phyloP scores from a whole-genome alignment of 73 alveolate species.

The Halteria grandinella region DNA sequence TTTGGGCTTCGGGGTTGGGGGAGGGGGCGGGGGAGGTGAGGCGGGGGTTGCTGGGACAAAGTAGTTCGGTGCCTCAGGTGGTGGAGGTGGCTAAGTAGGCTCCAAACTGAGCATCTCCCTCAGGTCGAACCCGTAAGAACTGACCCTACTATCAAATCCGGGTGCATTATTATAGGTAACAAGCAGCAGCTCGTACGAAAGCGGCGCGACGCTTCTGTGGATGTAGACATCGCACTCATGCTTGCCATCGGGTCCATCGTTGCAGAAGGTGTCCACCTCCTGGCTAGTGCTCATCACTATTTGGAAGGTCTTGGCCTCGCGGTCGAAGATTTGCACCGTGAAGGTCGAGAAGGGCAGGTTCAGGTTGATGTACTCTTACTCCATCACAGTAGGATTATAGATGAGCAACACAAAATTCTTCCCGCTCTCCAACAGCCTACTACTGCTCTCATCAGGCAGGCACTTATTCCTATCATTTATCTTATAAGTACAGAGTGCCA shows the following conservation, averaged over 20 bases:
- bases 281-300: no score
- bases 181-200: neutral
- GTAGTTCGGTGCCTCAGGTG: no score
- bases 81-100: no score
- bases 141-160: no score
- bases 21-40: no score
- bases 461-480: slow-evolving; percentile 2
- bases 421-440: neutral
- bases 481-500: neutral
- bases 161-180: no score
- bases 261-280: slow-evolving; percentile 19
- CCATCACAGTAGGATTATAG: neutral
- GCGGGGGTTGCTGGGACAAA: no score
- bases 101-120: no score
- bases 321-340: neutral
- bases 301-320: neutral
- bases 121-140: no score
- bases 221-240: slow-evolving; percentile 20
- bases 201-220: neutral
- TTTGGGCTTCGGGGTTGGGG: no score
- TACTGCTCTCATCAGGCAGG: no score
- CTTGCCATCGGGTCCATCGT: neutral
- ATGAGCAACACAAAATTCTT: neutral
- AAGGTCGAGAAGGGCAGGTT: neutral
- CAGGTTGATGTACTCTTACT: neutral